A percentile compares a stretch with the other conserved stretches of the same genome.
Conservation (phyloP, 306 rosid genomes). For the Hylodesmum podocarpum region DNA sequence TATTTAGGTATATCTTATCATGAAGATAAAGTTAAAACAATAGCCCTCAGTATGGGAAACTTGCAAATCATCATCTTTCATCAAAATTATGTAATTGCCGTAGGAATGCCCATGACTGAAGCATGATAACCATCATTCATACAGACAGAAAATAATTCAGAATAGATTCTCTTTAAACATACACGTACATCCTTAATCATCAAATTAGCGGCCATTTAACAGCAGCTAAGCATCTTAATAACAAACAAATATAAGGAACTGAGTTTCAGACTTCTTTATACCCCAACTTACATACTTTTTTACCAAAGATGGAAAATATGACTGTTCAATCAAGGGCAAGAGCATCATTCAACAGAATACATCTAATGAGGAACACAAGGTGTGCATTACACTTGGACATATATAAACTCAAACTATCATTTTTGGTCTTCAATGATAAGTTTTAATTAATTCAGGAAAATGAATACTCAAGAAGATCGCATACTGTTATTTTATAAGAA, state of each 20-base stretch:
- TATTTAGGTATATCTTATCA: not conserved
- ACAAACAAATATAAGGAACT: not conserved
- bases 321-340: not conserved
- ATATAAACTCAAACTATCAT: not conserved
- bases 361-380: not conserved
- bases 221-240: not conserved
- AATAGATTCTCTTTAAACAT: not conserved
- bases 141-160: not conserved
- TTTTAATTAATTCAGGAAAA: too few species aligned
- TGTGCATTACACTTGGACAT: not conserved
- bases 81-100: not conserved
- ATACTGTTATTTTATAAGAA: not conserved
- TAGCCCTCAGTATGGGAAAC: not conserved
- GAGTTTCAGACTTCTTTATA: not conserved
- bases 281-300: not conserved
- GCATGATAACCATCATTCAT: not conserved
- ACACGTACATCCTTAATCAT: not conserved
- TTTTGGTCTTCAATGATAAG: not conserved
- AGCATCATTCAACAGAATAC: slow-evolving; percentile 9
- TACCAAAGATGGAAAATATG: not conserved
- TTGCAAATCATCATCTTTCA: slow-evolving; percentile 11
- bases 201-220: not conserved
- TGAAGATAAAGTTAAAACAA: not conserved
- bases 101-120: slow-evolving; percentile 1
- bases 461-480: too few species aligned